Percentiles rank a stretch among this genome's conserved stretches.
phyloP scores from a whole-genome alignment of 2,329 filamentous ascomycete genomes.

The Neophaeococcomyces mojaviensis region DNA sequence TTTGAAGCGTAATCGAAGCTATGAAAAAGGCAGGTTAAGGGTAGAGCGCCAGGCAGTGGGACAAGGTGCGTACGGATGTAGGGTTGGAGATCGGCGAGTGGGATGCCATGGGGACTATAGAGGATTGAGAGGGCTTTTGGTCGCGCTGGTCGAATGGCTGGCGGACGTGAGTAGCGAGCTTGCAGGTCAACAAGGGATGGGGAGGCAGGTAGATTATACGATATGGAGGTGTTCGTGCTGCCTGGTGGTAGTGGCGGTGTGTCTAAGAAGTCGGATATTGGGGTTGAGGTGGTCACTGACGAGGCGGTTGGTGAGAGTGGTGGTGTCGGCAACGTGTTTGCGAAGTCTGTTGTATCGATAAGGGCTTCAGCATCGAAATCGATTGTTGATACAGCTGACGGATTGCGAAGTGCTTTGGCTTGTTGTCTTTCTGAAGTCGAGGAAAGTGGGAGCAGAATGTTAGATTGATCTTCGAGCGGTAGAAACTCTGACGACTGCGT shows the following conservation, averaged over 20 bases:
- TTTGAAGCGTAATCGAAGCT: constrained; percentile 46
- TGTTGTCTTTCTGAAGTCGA: not conserved
- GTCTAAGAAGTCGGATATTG: constrained; percentile 13
- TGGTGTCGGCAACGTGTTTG: constrained; percentile 14
- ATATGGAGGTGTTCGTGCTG: constrained; percentile 10
- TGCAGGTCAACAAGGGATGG: constrained; percentile 5
- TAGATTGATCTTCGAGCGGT: constrained; percentile 7
- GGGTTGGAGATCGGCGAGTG: constrained; percentile 37
- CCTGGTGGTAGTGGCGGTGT: constrained; percentile 14
- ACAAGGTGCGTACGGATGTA: constrained; percentile 43
- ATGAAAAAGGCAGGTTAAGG: constrained; percentile 46
- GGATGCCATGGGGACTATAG: constrained; percentile 48
- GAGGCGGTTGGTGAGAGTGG: constrained; percentile 13
- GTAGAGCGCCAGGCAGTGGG: constrained; percentile 36
- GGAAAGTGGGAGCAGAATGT: not conserved
- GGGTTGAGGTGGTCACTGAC: constrained; percentile 6
- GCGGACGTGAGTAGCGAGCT: constrained; percentile 3
- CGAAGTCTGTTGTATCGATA: not conserved
- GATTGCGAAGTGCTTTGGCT: not conserved
- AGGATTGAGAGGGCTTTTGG: constrained; percentile 40
- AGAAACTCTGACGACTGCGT: constrained; percentile 15
- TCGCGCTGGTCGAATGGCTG: constrained; percentile 13
- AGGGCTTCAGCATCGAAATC: not conserved
- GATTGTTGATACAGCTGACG: not conserved
- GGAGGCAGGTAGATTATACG: not conserved